These are phyloP conservation scores for Tephrocybe sp. DNA, from an alignment of 768 basidiomycete genomes.

Conservation along the genomic window DNA sequence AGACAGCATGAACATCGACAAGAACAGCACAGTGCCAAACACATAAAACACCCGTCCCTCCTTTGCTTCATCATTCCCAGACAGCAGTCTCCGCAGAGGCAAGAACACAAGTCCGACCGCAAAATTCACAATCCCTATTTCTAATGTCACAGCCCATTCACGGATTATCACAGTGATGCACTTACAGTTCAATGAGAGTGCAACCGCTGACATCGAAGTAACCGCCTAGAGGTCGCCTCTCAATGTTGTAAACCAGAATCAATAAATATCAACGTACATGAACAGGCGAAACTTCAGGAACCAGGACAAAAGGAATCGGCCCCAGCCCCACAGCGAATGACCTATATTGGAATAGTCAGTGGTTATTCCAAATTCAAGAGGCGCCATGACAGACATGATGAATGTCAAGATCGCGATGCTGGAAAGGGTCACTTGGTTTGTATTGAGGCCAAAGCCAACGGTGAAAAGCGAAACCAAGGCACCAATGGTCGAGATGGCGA, in stretches of 20 bases:
- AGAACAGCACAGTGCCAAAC: slow-evolving; percentile 60
- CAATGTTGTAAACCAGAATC: slow-evolving; percentile 4
- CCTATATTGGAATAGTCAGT: slow-evolving; percentile 32
- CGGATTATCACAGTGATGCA: slow-evolving; percentile 12
- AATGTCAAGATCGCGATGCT: slow-evolving; percentile 77
- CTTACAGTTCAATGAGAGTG: slow-evolving; percentile 70
- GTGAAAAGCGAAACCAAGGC: slow-evolving; percentile 62
- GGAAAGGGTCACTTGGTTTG: slow-evolving; percentile 54
- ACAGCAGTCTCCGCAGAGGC: slow-evolving; percentile 73
- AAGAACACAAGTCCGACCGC: slow-evolving; percentile 82
- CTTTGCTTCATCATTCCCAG: slow-evolving; percentile 55
- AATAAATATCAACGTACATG: slow-evolving; percentile 50
- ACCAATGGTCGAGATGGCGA: slow-evolving; percentile 65
- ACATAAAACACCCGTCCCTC: slow-evolving; percentile 90
- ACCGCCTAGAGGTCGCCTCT: slow-evolving; percentile 50
- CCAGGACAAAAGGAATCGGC: slow-evolving; percentile 89
- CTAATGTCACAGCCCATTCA: not conserved
- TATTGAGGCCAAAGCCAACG: slow-evolving; percentile 71
- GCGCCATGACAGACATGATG: slow-evolving; percentile 52
- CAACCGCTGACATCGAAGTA: slow-evolving; percentile 75
- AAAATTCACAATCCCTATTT: slow-evolving; percentile 81
- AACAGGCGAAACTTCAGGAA: slow-evolving; percentile 83
- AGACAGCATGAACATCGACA: slow-evolving; percentile 35
- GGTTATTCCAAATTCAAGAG: not conserved
- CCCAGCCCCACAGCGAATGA: slow-evolving; percentile 90